These are phyloP conservation scores for Trichoderma gracile DNA, from an alignment of 2,329 filamentous ascomycete species.

Conservation along the genomic window DNA sequence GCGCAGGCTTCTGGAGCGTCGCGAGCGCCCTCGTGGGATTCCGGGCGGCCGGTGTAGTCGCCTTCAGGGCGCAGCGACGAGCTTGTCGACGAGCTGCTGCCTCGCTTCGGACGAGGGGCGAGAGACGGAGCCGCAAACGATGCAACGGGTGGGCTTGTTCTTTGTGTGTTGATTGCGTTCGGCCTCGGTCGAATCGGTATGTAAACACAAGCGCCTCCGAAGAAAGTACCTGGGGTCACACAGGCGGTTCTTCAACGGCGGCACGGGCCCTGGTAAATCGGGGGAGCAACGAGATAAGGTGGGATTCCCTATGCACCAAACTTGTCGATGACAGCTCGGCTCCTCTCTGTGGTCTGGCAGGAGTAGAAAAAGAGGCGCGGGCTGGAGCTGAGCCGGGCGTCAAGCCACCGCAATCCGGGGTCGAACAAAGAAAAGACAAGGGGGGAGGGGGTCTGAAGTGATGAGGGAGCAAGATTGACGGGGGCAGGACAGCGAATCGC, in stretches of 20 bases:
- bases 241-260: not conserved
- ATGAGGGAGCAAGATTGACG: not conserved
- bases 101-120: not conserved
- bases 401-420: conserved; percentile 15
- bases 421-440: not conserved
- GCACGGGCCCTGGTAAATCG: conserved; percentile 12
- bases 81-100: conserved; percentile 1
- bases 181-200: conserved; percentile 6
- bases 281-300: conserved; percentile 8
- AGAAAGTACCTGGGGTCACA: not conserved
- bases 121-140: not conserved
- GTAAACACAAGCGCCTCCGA: conserved; percentile 20
- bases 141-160: not conserved
- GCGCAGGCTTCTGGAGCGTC: no score
- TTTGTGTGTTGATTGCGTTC: not conserved
- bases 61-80: conserved; percentile 4
- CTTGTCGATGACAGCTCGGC: conserved; percentile 5
- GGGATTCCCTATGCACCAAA: conserved; percentile 7
- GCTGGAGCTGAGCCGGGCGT: conserved; percentile 17
- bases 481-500: not conserved
- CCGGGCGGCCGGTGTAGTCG: no score
- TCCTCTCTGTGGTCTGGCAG: no score
- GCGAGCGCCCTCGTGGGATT: no score
- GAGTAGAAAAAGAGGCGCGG: not conserved
- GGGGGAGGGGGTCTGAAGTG: not conserved